Conservation (phyloP, 1,139 yeast species). For the Blastobotrys buckinghamii region DNA sequence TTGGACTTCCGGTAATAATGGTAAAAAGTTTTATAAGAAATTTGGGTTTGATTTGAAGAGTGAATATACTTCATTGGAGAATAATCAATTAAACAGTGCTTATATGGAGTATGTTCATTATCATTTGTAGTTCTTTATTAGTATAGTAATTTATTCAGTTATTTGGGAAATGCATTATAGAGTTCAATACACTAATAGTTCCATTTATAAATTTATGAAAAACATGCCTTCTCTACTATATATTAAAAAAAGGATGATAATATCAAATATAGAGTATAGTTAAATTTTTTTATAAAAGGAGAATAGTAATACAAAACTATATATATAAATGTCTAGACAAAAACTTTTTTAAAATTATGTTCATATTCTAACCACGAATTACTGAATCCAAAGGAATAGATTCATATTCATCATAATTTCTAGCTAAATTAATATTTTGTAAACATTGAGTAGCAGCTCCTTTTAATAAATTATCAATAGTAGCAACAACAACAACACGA, state of each 20-base stretch:
- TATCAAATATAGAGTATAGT: too few relatives aligned
- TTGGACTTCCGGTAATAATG: slow-evolving; percentile 4
- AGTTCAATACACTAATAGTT: too few relatives aligned
- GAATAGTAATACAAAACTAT: neutral
- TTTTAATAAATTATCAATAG: slow-evolving; percentile 90
- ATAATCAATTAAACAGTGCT: neutral
- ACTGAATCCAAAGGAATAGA: slow-evolving; percentile 62
- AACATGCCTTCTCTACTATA: too few relatives aligned
- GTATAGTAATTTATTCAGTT: too few relatives aligned
- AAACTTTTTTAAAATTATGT: neutral
- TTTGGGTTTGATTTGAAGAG: neutral
- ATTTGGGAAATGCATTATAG: too few relatives aligned
- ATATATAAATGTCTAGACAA: neutral
- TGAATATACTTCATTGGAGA: neutral
- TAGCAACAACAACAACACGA: slow-evolving; percentile 90
- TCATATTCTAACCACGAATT: slow-evolving; percentile 25
- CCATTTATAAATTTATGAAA: too few relatives aligned
- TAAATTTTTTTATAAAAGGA: neutral
- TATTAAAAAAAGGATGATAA: neutral
- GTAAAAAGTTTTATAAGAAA: neutral
- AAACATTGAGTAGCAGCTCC: slow-evolving; percentile 99
- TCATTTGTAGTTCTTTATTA: neutral
- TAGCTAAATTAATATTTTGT: slow-evolving; percentile 86
- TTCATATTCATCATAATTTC: slow-evolving; percentile 89
- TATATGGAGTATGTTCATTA: slow-evolving; percentile 2